phyloP scores from a whole-genome alignment of 441 rosid genomes.

The Pelargonium fulgidum region DNA sequence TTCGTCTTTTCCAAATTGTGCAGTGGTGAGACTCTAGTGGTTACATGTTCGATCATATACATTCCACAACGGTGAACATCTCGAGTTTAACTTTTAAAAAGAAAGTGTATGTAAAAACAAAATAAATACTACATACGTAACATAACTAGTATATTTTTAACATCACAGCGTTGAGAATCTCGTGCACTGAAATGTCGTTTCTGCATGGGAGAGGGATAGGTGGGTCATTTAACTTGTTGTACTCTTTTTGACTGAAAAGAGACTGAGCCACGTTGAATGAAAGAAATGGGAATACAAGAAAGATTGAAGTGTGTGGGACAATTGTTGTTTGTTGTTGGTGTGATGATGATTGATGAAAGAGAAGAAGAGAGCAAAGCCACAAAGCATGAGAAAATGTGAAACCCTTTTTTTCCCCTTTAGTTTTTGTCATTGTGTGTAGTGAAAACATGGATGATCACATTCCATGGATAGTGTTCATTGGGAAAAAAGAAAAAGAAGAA shows the following conservation, averaged over 20 bases:
- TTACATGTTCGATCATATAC: too few species aligned
- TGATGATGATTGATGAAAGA: slow-evolving; percentile 4
- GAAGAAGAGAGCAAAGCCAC: neutral
- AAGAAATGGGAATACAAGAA: slow-evolving; percentile 2
- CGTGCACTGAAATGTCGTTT: neutral
- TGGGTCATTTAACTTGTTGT: neutral
- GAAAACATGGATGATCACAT: slow-evolving; percentile 5
- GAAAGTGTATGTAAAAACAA: too few species aligned
- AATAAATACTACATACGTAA: too few species aligned
- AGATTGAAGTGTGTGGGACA: slow-evolving; percentile 4
- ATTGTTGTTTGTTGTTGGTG: neutral
- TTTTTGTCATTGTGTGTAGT: neutral
- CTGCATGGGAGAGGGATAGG: neutral
- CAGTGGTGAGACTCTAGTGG: too few species aligned
- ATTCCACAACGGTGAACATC: too few species aligned
- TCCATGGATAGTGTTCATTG: slow-evolving; percentile 2
- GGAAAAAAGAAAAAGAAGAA: neutral
- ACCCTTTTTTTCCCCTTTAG: neutral
- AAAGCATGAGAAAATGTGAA: neutral
- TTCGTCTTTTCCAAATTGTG: too few species aligned
- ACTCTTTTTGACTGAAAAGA: neutral
- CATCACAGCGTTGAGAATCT: too few species aligned
- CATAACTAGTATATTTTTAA: too few species aligned
- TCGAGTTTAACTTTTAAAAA: too few species aligned
- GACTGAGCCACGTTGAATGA: neutral